These are phyloP conservation scores for Endotrypanum monterogeii DNA, from an alignment of 208 protist genomes.

Conservation along the genomic window DNA sequence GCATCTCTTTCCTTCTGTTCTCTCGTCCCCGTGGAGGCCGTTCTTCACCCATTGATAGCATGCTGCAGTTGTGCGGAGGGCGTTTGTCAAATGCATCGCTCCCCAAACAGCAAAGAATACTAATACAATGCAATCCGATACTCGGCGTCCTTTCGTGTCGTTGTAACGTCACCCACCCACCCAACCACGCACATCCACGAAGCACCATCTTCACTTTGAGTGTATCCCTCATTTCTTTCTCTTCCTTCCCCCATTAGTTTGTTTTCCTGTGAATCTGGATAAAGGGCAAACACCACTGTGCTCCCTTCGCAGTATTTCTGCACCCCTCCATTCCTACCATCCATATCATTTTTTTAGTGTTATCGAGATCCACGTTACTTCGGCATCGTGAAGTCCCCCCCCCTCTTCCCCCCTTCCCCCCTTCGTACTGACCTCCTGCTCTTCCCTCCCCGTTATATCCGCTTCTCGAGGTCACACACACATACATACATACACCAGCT, in stretches of 20 bases:
- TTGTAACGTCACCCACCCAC: not conserved
- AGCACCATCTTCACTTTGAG: too few relatives aligned
- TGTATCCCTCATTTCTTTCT: not conserved
- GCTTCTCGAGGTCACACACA: not conserved
- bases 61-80: not conserved
- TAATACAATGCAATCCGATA: not conserved
- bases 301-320: not conserved
- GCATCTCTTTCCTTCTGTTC: not conserved
- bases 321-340: not conserved
- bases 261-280: not conserved
- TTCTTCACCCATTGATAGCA: not conserved
- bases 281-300: not conserved
- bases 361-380: not conserved
- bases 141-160: not conserved
- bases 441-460: not conserved
- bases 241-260: not conserved
- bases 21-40: not conserved
- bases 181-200: not conserved
- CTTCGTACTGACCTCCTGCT: too few relatives aligned
- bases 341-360: not conserved
- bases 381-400: not conserved
- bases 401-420: not conserved
- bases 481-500: not conserved
- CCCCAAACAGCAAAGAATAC: not conserved
- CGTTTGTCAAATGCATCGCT: not conserved